Evolutionary conservation across 441 rosid genomes (phyloP), one percentile per base, ranked within the genome.

Genomic region (Populus hybrid): DNA sequence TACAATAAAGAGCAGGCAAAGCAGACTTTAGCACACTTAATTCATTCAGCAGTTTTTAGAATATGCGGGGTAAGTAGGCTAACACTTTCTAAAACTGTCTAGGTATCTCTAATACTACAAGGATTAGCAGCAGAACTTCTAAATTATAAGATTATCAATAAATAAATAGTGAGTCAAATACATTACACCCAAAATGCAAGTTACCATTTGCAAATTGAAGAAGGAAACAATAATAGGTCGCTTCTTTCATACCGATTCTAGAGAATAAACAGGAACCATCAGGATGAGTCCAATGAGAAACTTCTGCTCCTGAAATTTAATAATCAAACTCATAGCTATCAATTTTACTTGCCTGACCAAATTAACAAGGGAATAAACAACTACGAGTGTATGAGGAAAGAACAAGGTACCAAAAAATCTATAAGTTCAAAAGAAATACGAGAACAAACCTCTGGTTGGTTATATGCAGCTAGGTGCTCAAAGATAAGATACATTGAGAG

Each of bases 221-320:
- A 50, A 5, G 57, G 57, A 50, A 50, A 50, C 57, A 50, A 74
- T 8, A 50, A 54, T 21, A 61, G 10, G 38, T 70, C 70, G 34
- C 10, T 24, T 65, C 6, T 35, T 54, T 61, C 87, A 76, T 95
- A 95, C 99, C 92, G 99, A 92, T 84, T 95, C 99, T 57, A 93
- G 80, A 9, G 97, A 91, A 79, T 93, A 95, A 40, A 92, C 95
- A 77, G 99, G 99, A 79, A 95, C 98, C 99, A 95, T 93, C 83
- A 95, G 85, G 80, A 95, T 89, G 81, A 95, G 96, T 67, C 99
- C 99, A 70, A 95, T 87, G 80, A 95, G 86, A 84, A 95, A 95
- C 82, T 95, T 95, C 80, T 93, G 99, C 88, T 95, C 99, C 99
- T 95, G 98, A 84, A 84, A 84, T 79, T 71, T 76, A 71, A 64